Evolutionary conservation across 805 yeast species (phyloP), one percentile per base, ranked within the genome.

Genomic region (Candida nemodendra): DNA sequence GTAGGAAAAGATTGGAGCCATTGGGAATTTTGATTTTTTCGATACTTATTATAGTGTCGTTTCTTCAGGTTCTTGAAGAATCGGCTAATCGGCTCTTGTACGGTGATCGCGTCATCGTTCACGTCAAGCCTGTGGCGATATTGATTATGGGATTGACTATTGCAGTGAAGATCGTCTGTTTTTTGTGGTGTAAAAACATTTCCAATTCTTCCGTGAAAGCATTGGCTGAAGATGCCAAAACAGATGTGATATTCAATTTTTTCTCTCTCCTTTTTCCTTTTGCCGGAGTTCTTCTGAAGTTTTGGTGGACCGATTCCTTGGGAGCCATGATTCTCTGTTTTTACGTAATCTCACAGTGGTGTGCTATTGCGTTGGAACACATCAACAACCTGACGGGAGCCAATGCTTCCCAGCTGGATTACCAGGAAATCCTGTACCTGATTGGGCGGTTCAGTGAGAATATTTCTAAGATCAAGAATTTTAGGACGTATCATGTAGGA

Each of bases 401-500:
- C 0, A 75, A 76, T 12, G 90, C 89, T 1, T 69, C 70, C 23
- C 71, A 71, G 2, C 69, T 67, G 27, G 87, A 84, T 49, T 75
- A 79, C 42, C 81, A 80, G 56, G 79, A 79, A 33, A 71, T 85
- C 5, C 61, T 85, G 14, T 85, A 85, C 51, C 59, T 84, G 47
- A 81, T 86, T 38, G 63, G 69, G 51, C 65, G 93, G 35, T 85
- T 83, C 56, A 81, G 91, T 1, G 81, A 76, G 37, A 73, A 78
- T 21, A 81, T 85, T 49, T 62, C 72, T 38, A 76, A 72, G 37
- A 75, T 84, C 42, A 84, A 84, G 13, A 75, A 79, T 9, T 70
- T 82, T 45, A 79, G 78, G 48, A 84, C 81, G 18, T 85, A 84
- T 55, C 90, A 85, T 53, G 84, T 81, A 14, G 95, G 95, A 2